Base-by-base conservation (phyloP, 1,284 basidiomycete genomes). In the Mycosarcoma mackinlayi region DNA sequence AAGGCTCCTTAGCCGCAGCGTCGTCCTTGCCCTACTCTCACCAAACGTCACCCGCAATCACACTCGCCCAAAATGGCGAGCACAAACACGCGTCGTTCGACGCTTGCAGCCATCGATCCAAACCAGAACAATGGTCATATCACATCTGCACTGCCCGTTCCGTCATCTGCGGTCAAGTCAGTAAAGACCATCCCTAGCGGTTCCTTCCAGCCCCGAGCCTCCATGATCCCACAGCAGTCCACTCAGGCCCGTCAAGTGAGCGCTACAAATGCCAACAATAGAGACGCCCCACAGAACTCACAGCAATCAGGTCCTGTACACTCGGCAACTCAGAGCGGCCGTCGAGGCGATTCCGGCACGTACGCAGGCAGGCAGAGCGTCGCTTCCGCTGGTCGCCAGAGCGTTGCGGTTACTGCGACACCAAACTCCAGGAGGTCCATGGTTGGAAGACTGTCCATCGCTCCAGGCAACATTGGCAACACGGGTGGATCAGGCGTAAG, bases 91-190 rank as follows among this genome's bases (percentile, higher is more conserved):
- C 76, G 74, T 45, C 73, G 76, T 6, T 71, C 66, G 59, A 78
- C 74, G 50, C 70, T 78, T 9, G 74, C 71, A 21, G 70, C 71
- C 11, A 62, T 78, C 40, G 76, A 78, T 31, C 49, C 71, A n/a
- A 78, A 78, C 41, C 67, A 72, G 53, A 73, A 68, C 57, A 56
- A 68, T 58, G 70, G 60, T n/a, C 60, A 68, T 19, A 47, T 68
- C 33, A 21, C 45, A 10, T 76, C 74, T 19, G 51, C 65, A 16
- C 48, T 76, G 11, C 63, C 70, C 7, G 56, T 73, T 0, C 71
- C 74, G 4, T 39, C 66, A 6, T 76, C 74, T 2, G 71, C 71
- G 10, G 64, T 59, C 44, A 76, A 76, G 33, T 35, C 59, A 9
- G 61, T 58, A 8, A 74, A 69, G 41, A 70, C 59, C 18, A 18